A percentile compares a stretch with the other conserved stretches of the same genome.
These are phyloP conservation scores for Zygosaccharomyces bisporus DNA, from an alignment of 805 yeast species.

Conservation along the genomic window DNA sequence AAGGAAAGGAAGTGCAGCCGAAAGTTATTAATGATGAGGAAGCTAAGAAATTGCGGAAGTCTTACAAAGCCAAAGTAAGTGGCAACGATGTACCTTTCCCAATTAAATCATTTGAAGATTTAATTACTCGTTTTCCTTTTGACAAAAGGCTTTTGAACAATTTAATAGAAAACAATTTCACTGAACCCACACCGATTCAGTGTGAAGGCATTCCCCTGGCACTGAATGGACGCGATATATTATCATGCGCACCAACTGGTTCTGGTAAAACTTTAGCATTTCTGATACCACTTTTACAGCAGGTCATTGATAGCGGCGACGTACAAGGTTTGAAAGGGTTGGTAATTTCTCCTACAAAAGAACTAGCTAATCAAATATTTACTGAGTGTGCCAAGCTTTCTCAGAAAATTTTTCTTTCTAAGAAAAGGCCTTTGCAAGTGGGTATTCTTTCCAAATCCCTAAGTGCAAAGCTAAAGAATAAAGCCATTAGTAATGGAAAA, in stretches of 20 bases:
- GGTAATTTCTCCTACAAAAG: constrained; percentile 91
- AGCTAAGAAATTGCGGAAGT: constrained; percentile 57
- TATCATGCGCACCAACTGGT: constrained; percentile 98
- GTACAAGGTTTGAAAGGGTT: constrained; percentile 60
- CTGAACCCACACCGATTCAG: constrained; percentile 90
- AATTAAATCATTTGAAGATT: constrained; percentile 82
- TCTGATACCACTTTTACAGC: constrained; percentile 74
- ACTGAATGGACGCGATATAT: constrained; percentile 64
- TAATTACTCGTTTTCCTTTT: constrained; percentile 63
- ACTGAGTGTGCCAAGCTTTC: constrained; percentile 60
- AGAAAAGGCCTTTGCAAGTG: constrained; percentile 47
- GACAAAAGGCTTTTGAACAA: constrained; percentile 54
- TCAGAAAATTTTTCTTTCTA: constrained; percentile 40
- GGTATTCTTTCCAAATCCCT: constrained; percentile 69
- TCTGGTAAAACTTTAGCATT: constrained; percentile 63
- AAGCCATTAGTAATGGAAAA: constrained; percentile 54
- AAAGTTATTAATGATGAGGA: constrained; percentile 52
- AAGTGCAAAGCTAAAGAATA: constrained; percentile 62
- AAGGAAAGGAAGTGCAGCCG: constrained; percentile 38
- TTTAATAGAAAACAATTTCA: constrained; percentile 63
- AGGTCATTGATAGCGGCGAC: constrained; percentile 34
- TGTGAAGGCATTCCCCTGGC: constrained; percentile 81
- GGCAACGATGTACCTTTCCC: constrained; percentile 91
- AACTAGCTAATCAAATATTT: constrained; percentile 82
- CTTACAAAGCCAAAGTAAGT: constrained; percentile 62